phyloP scores from a whole-genome alignment of 2,329 filamentous ascomycete species.

The Neofusicoccum sp. region DNA sequence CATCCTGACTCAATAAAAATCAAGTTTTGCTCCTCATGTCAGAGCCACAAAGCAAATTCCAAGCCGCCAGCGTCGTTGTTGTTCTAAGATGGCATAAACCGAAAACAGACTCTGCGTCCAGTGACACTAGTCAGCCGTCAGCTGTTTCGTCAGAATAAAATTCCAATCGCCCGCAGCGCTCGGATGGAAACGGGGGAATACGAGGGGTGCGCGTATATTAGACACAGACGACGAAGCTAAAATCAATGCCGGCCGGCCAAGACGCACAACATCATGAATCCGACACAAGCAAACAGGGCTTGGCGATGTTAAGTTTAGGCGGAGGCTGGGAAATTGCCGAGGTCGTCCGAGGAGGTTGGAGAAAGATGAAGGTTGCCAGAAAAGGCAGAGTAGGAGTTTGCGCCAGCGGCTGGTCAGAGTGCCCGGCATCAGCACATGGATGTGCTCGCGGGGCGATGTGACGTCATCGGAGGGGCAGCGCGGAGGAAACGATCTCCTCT shows the following conservation, averaged over 20 bases:
- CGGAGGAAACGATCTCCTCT: neutral
- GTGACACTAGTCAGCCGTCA: neutral
- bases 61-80: neutral
- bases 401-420: neutral
- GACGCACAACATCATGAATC: neutral
- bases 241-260: neutral
- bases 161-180: neutral
- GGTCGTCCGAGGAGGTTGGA: neutral
- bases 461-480: slow-evolving; percentile 3
- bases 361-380: neutral
- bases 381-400: neutral
- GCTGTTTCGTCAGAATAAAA: neutral
- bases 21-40: no score
- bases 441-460: neutral
- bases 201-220: neutral
- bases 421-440: neutral
- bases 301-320: neutral
- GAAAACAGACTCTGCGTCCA: neutral
- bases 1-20: no score
- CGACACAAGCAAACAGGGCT: neutral
- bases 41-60: neutral
- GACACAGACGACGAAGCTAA: neutral
- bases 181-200: neutral
- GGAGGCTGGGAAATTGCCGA: neutral
- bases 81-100: neutral